Conservation (phyloP, 140 eudicot genomes). For the Stevia rebaudiana region DNA sequence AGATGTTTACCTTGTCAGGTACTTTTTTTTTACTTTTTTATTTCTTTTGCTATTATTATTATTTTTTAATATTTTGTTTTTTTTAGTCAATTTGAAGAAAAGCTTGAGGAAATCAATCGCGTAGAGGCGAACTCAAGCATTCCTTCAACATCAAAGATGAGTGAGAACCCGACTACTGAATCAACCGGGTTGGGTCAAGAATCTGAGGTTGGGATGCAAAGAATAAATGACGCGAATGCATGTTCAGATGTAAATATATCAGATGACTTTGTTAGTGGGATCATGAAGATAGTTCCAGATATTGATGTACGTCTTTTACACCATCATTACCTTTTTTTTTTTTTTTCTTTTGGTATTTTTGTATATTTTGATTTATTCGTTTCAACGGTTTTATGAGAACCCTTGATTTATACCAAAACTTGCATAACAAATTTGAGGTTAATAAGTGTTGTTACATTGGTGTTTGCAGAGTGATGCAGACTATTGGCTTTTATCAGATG, state of each 20-base stretch:
- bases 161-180: conserved; percentile 29
- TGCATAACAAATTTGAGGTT: background rate
- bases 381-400: background rate
- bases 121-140: conserved; percentile 37
- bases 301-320: conserved; percentile 60
- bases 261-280: conserved; percentile 70
- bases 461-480: conserved; percentile 79
- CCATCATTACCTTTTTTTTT: background rate
- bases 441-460: conserved; percentile 11
- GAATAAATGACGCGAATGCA: conserved; percentile 23
- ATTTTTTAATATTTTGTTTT: conserved; percentile 6
- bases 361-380: too few species aligned
- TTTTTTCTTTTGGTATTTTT: too few species aligned
- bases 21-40: background rate
- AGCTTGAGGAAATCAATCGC: conserved; percentile 69
- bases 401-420: background rate
- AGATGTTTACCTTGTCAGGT: conserved; percentile 98
- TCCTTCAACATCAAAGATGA: conserved; percentile 35
- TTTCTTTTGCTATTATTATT: background rate
- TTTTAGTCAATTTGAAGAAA: conserved; percentile 90
- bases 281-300: conserved; percentile 93
- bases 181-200: conserved; percentile 27
- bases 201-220: conserved; percentile 32
- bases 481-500: conserved; percentile 85
- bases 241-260: conserved; percentile 46